phyloP scores from a whole-genome alignment of 2,329 filamentous ascomycete genomes.

The Scedosporium apiospermum region DNA sequence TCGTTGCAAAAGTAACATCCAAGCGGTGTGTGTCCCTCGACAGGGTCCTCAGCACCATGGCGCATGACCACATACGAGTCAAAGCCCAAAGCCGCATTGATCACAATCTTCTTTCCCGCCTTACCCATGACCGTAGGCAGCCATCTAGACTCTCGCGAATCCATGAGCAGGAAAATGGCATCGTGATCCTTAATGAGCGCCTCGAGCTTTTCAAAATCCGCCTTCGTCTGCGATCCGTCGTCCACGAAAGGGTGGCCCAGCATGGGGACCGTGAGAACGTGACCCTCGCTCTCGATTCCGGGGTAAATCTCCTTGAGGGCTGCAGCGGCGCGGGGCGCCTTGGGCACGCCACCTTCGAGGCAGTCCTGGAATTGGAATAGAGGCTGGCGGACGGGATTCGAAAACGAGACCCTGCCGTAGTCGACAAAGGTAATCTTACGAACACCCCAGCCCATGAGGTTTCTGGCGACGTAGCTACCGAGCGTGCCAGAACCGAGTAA shows the following conservation, averaged over 20 bases:
- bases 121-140: slow-evolving; percentile 95
- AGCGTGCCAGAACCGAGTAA: slow-evolving; percentile 87
- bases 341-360: slow-evolving; percentile 70
- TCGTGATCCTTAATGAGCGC: slow-evolving; percentile 76
- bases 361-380: slow-evolving; percentile 89
- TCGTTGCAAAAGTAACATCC: slow-evolving; percentile 99
- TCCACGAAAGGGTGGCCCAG: slow-evolving; percentile 81
- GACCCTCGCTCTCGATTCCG: slow-evolving; percentile 71
- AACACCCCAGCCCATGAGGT: slow-evolving; percentile 91
- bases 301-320: slow-evolving; percentile 82
- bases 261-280: slow-evolving; percentile 87
- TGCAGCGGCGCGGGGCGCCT: slow-evolving; percentile 72
- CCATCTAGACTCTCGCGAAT: slow-evolving; percentile 90
- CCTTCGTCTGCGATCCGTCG: slow-evolving; percentile 50
- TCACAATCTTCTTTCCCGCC: slow-evolving; percentile 82
- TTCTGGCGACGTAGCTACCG: slow-evolving; percentile 86
- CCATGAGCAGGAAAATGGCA: slow-evolving; percentile 92
- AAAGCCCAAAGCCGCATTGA: slow-evolving; percentile 94
- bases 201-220: slow-evolving; percentile 67
- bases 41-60: slow-evolving; percentile 60
- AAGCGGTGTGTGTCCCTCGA: slow-evolving; percentile 54
- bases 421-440: slow-evolving; percentile 93
- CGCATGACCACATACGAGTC: slow-evolving; percentile 97
- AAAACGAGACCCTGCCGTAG: slow-evolving; percentile 87
- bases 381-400: slow-evolving; percentile 91